Evolutionary conservation across 2,329 filamentous ascomycete species (phyloP).

Genomic region (Aspergillus neotritici): DNA sequence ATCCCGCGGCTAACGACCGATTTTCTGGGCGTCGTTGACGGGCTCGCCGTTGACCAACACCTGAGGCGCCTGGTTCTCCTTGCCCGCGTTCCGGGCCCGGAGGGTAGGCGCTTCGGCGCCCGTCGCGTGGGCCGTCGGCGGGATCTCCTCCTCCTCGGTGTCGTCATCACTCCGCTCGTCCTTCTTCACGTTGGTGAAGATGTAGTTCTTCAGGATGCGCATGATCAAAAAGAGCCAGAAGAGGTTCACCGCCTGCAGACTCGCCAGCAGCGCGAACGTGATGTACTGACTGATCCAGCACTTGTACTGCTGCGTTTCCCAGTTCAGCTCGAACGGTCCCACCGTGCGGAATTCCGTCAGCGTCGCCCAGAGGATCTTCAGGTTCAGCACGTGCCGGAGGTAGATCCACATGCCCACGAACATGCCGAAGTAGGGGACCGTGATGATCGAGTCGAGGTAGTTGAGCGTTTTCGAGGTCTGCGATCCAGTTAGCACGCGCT

Average conservation of each 20-base stretch:
- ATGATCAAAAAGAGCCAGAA: slow-evolving; percentile 45
- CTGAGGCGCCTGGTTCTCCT: slow-evolving; percentile 30
- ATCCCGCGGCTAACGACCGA: not conserved
- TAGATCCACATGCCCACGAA: slow-evolving; percentile 87
- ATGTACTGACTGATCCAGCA: slow-evolving; percentile 46
- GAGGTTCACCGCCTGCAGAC: slow-evolving; percentile 43
- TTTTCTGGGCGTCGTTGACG: slow-evolving; percentile 15
- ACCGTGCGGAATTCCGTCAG: slow-evolving; percentile 45
- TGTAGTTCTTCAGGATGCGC: slow-evolving; percentile 40
- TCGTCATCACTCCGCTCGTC: slow-evolving; percentile 45
- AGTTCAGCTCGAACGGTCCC: slow-evolving; percentile 44
- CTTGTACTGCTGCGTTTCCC: slow-evolving; percentile 47
- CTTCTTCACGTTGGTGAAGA: slow-evolving; percentile 33
- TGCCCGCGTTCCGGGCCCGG: slow-evolving; percentile 18
- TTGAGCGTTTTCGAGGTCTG: slow-evolving; percentile 87
- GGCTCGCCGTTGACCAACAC: slow-evolving; percentile 38
- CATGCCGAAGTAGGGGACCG: slow-evolving; percentile 75
- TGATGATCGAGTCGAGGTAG: slow-evolving; percentile 74
- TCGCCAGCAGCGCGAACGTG: slow-evolving; percentile 40
- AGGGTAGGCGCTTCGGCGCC: slow-evolving; percentile 19
- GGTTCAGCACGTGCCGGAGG: slow-evolving; percentile 66
- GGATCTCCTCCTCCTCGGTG: slow-evolving; percentile 34
- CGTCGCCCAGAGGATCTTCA: slow-evolving; percentile 44
- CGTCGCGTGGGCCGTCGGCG: slow-evolving; percentile 20
- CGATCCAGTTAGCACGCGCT: not conserved